phyloP scores from a whole-genome alignment of 2,329 filamentous ascomycete genomes.

The Helminthosporium solani region DNA sequence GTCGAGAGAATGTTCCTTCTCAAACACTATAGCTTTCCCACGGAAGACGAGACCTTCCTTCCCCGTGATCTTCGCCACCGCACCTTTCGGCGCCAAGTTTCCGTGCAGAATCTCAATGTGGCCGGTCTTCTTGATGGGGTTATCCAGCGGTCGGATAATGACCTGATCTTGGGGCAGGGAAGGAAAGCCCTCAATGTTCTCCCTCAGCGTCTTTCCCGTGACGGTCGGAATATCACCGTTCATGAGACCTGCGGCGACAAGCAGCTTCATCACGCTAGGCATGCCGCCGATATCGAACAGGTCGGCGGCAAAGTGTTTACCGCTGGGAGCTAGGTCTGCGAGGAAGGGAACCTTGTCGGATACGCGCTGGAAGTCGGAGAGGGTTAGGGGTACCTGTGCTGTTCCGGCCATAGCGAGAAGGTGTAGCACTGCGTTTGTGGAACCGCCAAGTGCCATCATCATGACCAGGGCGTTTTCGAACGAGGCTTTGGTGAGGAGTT shows the following conservation, averaged over 20 bases:
- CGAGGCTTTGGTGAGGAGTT: conserved; percentile 52
- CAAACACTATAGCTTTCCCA: conserved; percentile 69
- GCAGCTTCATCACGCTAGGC: conserved; percentile 52
- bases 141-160: conserved; percentile 67
- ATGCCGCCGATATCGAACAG: conserved; percentile 56
- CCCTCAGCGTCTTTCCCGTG: conserved; percentile 52
- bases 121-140: conserved; percentile 70
- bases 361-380: conserved; percentile 55
- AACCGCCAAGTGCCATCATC: conserved; percentile 53
- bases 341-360: conserved; percentile 53
- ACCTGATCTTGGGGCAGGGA: conserved; percentile 69
- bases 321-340: conserved; percentile 54
- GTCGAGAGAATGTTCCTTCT: conserved; percentile 70
- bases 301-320: conserved; percentile 61
- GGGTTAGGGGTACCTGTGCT: conserved; percentile 52
- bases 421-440: conserved; percentile 54
- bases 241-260: conserved; percentile 52
- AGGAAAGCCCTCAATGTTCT: conserved; percentile 56
- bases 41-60: conserved; percentile 70
- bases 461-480: conserved; percentile 56
- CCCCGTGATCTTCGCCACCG: conserved; percentile 74
- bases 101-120: conserved; percentile 74
- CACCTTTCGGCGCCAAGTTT: conserved; percentile 67
- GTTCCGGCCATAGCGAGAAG: conserved; percentile 54
- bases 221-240: conserved; percentile 52